Conservation (phyloP, 805 yeast species). For the Starmerella riodocensis region DNA sequence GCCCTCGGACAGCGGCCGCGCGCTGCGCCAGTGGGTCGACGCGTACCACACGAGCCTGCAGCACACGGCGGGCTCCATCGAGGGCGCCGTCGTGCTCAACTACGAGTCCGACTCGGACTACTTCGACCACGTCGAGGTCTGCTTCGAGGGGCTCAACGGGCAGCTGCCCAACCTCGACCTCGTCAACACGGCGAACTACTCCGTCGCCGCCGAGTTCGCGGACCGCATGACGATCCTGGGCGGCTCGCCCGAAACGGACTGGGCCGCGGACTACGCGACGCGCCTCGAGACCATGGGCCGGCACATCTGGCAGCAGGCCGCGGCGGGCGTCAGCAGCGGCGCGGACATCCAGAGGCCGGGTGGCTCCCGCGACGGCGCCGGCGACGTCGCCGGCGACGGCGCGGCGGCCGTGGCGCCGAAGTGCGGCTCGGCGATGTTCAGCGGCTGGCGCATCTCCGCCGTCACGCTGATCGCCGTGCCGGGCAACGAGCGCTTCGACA, state of each 20-base stretch:
- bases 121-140: constrained; percentile 59
- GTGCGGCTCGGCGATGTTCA: constrained; percentile 72
- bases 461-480: constrained; percentile 55
- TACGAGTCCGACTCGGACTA: constrained; percentile 54
- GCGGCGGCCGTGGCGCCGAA: constrained; percentile 40
- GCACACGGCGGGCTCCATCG: constrained; percentile 84
- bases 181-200: constrained; percentile 63
- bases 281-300: constrained; percentile 46
- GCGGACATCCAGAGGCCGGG: constrained; percentile 26
- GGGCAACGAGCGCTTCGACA: constrained; percentile 52
- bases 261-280: constrained; percentile 30
- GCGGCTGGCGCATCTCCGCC: constrained; percentile 94
- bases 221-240: constrained; percentile 56
- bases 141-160: constrained; percentile 84
- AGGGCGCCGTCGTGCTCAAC: constrained; percentile 78
- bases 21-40: constrained; percentile 79
- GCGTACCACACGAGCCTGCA: constrained; percentile 81
- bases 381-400: constrained; percentile 34
- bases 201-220: constrained; percentile 65
- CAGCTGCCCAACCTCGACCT: constrained; percentile 90
- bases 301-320: constrained; percentile 57
- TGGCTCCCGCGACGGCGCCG: too few relatives aligned
- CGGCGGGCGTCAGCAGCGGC: constrained; percentile 43
- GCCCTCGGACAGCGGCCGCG: constrained; percentile 54
- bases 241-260: constrained; percentile 26